Evolutionary conservation across 208 protist species (phyloP), one percentile per base, ranked within the genome.

Genomic region (Vickermania ingenoplastis): DNA sequence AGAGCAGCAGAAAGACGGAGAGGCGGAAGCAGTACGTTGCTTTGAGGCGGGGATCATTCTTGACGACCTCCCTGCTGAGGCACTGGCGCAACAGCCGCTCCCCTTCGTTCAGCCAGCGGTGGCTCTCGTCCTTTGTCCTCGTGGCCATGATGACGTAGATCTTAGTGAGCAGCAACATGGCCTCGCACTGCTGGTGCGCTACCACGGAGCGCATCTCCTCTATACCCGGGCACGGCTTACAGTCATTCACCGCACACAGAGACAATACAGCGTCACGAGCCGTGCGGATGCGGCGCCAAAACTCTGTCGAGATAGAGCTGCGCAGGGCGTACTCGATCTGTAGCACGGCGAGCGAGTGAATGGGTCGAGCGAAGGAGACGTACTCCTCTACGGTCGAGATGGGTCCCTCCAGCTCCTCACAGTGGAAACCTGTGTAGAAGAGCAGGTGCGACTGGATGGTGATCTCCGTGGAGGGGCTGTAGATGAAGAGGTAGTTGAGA

Each of bases 111-210:
- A 94, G 76, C 71, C 80, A 78, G 7, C 72, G 71, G 14, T 66
- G 69, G 14, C 55, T 68, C 57, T 91, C 74, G 26, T 82, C 78
- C 65, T 81, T 69, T 1, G 82, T 72, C 1, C 87, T 78, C 52
- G 82, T 75, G 21, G 87, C 87, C 83, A 94, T 94, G 45, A 90
- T 81, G 28, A 94, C 77, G 59, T 89, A 90, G 2, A 89, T 69
- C 59, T 78, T 79, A 24, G 79, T 77, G 23, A 94, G 63, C 58
- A 89, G 64, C 59, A 78, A 63, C 28, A 94, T 69, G 3, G 81
- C 86, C 49, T 91, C 80, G 13, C 79, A 72, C 73, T 89, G 87
- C 67, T 94, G 87, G 23, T 59, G 66, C 25, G 71, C 75, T 11
- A 94, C 79, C 31, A 83, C 76, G 57, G 67, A 60, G n/a, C 67